These are phyloP conservation scores for Syzygium aromaticum DNA, from an alignment of 345 rosid species.

Conservation along the genomic window DNA sequence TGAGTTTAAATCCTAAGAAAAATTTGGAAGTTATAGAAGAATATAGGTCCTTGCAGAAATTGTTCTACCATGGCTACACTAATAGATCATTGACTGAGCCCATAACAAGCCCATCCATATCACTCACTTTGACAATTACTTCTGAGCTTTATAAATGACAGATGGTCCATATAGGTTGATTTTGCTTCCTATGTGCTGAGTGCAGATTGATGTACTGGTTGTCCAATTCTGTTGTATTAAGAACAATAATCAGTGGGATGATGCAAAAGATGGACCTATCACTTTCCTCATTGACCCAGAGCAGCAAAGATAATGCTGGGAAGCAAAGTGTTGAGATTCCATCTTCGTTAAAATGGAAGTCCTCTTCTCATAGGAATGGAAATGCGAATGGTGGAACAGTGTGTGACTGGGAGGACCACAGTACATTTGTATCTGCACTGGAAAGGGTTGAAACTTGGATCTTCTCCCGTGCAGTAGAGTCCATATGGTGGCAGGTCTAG, in stretches of 20 bases:
- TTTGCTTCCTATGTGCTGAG: not conserved
- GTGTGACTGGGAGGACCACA: constrained; percentile 58
- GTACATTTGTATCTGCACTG: constrained; percentile 45
- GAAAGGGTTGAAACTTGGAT: constrained; percentile 94
- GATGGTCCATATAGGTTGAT: not conserved
- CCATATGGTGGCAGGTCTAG: constrained; percentile 97
- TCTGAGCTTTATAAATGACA: not conserved
- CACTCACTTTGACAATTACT: not conserved
- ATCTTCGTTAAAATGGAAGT: constrained; percentile 54
- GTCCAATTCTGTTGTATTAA: constrained; percentile 71
- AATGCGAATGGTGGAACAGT: constrained; percentile 9
- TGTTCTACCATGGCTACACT: not conserved
- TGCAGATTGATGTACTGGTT: constrained; percentile 91
- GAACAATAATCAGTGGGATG: constrained; percentile 56
- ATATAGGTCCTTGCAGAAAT: not conserved
- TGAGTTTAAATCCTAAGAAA: not conserved
- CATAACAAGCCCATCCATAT: not conserved
- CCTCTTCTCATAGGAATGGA: constrained; percentile 29
- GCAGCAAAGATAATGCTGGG: constrained; percentile 23
- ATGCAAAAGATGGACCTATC: constrained; percentile 22
- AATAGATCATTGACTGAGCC: not conserved
- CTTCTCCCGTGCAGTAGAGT: constrained; percentile 75
- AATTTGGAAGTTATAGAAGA: not conserved
- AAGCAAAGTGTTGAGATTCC: constrained; percentile 25
- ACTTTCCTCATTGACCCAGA: constrained; percentile 17